Evolutionary conservation across 225 moss, liverwort and hornwort species (phyloP), one percentile per base, ranked within the genome.

Genomic region (Pleurozium schreberi): DNA sequence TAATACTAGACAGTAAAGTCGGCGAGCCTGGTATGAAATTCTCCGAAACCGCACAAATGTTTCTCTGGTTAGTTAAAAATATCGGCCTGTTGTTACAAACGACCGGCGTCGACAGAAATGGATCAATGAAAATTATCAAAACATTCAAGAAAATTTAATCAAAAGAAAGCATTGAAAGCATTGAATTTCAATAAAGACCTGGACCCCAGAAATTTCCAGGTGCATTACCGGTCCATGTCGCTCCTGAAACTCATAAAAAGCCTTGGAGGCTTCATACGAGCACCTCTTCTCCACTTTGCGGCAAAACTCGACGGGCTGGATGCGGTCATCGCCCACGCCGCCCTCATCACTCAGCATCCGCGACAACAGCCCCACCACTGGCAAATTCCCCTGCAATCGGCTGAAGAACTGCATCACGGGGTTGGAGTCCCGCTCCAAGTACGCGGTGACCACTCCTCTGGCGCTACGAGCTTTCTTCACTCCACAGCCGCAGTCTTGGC

Each of bases 331-430:
- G 18, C 97, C 98, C 38, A 99, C 90, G 28, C 98, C 97, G 85
- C 98, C 98, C 91, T 96, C 96, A 49, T 96, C 96, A 64, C 94
- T 97, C n/a, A 96, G 75, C 87, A 99, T 95, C 47, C 98, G 95
- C 88, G 97, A 96, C 81, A 99, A 33, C 50, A 99, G 90, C 43
- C 98, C 97, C 53, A 99, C 95, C 22, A 99, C 75, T 10, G 98
- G 97, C 87, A 97, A 85, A 62, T 93, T 91, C 34, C 98, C 97
- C 65, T 95, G 97, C 81, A 99, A 86, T 45, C 92, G 94, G 27
- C 88, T 92, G 62, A 99, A 91, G 91, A 99, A 97, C 80, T 94
- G 90, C 84, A 58, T 62, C 80, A 99, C 80, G 38, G 97, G 97
- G 57, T 95, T 96, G 53, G 85, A 60, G 5, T 88, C 91, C 30